Conservation (phyloP, 148 eudicot genomes). For the Fagopyrum esculentum region DNA sequence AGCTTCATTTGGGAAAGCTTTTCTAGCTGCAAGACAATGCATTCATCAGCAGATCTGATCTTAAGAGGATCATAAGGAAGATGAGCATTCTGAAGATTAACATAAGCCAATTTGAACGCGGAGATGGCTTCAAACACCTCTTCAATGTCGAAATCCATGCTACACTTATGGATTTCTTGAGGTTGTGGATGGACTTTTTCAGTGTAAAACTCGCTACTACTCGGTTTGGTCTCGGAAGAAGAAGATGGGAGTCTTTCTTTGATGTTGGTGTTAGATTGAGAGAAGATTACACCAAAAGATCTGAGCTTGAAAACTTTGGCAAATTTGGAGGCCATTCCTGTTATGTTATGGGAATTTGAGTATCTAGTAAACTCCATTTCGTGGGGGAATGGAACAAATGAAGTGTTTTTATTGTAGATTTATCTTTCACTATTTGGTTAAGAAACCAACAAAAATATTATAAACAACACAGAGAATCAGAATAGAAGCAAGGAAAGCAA, state of each 20-base stretch:
- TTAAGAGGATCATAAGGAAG: conserved; percentile 38
- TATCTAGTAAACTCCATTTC: neutral
- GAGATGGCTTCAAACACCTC: conserved; percentile 34
- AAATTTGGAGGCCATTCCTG: conserved; percentile 26
- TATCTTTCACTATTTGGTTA: neutral
- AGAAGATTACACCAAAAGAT: conserved; percentile 38
- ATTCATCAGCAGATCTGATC: conserved; percentile 39
- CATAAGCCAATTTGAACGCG: conserved; percentile 41
- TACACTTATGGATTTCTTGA: conserved; percentile 7
- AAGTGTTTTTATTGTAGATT: neutral
- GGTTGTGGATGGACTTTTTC: conserved; percentile 24
- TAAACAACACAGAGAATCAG: conserved; percentile 2
- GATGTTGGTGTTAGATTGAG: conserved; percentile 2
- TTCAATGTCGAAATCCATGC: conserved; percentile 19
- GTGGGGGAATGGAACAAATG: neutral
- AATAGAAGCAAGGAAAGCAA: neutral
- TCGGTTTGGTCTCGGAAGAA: neutral
- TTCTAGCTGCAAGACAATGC: conserved; percentile 27
- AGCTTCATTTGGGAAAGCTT: conserved; percentile 31
- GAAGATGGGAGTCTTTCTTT: conserved; percentile 2
- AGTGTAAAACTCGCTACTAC: conserved; percentile 11
- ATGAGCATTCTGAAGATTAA: conserved; percentile 50
- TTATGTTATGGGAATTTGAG: neutral
- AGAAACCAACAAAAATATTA: neutral
- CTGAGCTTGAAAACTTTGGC: conserved; percentile 35